phyloP scores from a whole-genome alignment of 768 basidiomycete species.

The Hygrocybe punicea region DNA sequence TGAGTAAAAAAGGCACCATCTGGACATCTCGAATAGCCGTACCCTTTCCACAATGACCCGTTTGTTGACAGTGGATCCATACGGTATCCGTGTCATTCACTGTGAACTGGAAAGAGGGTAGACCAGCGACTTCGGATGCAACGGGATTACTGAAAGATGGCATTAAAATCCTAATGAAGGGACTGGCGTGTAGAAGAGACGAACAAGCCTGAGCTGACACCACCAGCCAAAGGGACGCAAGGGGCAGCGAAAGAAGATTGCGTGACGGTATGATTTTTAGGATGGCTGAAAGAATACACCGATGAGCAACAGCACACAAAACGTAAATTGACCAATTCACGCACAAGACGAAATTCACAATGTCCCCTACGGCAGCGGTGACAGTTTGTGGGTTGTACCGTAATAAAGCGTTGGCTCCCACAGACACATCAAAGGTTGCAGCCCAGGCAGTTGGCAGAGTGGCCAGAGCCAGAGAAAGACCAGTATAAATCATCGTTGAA shows the following conservation, averaged over 20 bases:
- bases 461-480: slow-evolving; percentile 1
- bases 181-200: not conserved
- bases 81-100: slow-evolving; percentile 20
- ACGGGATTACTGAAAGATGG: slow-evolving; percentile 11
- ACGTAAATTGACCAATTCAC: not conserved
- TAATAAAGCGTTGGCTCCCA: slow-evolving; percentile 15
- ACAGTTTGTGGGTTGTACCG: slow-evolving; percentile 17
- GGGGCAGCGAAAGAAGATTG: slow-evolving; percentile 35
- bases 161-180: not conserved
- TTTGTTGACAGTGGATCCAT: slow-evolving; percentile 33
- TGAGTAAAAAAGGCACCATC: slow-evolving; percentile 23
- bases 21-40: slow-evolving; percentile 19
- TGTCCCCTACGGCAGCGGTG: slow-evolving; percentile 16
- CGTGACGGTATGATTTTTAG: slow-evolving; percentile 33
- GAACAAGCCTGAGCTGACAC: slow-evolving; percentile 29
- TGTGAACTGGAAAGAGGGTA: slow-evolving; percentile 17
- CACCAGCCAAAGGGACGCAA: slow-evolving; percentile 21
- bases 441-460: slow-evolving; percentile 6
- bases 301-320: not conserved
- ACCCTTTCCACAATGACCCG: slow-evolving; percentile 4
- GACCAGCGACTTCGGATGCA: slow-evolving; percentile 9
- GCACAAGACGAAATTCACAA: slow-evolving; percentile 20
- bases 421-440: slow-evolving; percentile 14
- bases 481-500: not conserved
- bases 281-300: slow-evolving; percentile 10